Evolutionary conservation across 805 yeast species (phyloP).

Genomic region (Wickerhamiella sergipiensis): DNA sequence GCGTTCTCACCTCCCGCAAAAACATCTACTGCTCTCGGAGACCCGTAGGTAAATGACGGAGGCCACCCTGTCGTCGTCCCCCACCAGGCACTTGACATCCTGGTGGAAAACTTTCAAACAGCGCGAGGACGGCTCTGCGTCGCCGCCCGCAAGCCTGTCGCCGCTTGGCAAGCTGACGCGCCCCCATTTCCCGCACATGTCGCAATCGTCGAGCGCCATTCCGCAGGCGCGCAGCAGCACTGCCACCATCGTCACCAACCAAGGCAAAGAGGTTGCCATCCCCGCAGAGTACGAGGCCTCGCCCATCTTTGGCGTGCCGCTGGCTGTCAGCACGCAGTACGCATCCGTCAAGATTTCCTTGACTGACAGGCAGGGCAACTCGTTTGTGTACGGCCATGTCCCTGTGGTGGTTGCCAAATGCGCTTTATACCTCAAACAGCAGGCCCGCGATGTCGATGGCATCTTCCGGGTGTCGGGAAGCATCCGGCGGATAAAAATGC

Average conservation of each 20-base stretch:
- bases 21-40: background rate
- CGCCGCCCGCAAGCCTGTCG: background rate
- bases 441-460: slow-evolving; percentile 66
- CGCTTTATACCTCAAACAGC: slow-evolving; percentile 69
- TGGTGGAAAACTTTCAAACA: slow-evolving; percentile 33
- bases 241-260: slow-evolving; percentile 7
- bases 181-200: slow-evolving; percentile 26
- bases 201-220: slow-evolving; percentile 24
- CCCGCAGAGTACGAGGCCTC: slow-evolving; percentile 13
- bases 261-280: slow-evolving; percentile 9
- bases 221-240: background rate
- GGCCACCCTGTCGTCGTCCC: slow-evolving; percentile 13
- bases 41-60: slow-evolving; percentile 5
- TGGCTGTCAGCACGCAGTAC: slow-evolving; percentile 51
- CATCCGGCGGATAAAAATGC: slow-evolving; percentile 69
- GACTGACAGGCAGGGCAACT: slow-evolving; percentile 40
- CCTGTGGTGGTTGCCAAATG: slow-evolving; percentile 95
- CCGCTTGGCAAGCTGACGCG: slow-evolving; percentile 12
- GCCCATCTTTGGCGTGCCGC: slow-evolving; percentile 67
- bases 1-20: background rate
- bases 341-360: slow-evolving; percentile 70
- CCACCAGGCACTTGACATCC: slow-evolving; percentile 22
- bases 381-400: slow-evolving; percentile 70
- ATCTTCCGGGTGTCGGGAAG: slow-evolving; percentile 90
- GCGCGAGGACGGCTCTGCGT: slow-evolving; percentile 6